Conservation (phyloP, 805 yeast species). For the Yamadazyma insecticola region DNA sequence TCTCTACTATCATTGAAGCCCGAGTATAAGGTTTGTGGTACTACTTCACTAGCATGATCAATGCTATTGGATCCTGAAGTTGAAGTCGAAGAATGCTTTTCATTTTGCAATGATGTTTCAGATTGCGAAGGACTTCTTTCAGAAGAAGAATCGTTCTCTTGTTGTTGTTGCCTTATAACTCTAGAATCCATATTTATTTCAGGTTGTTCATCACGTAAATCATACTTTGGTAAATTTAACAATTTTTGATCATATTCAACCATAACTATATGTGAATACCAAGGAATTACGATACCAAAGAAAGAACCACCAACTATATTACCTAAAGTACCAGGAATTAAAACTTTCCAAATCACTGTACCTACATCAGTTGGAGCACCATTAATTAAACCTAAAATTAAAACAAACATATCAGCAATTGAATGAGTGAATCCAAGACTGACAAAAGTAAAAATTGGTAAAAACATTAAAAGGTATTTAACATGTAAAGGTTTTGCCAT, state of each 20-base stretch:
- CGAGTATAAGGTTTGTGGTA: slow-evolving; percentile 8
- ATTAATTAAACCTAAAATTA: slow-evolving; percentile 64
- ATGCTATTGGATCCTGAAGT: slow-evolving; percentile 5
- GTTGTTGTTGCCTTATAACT: slow-evolving; percentile 49
- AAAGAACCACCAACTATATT: slow-evolving; percentile 75
- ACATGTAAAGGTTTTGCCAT: slow-evolving; percentile 81
- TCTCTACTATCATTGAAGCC: background rate
- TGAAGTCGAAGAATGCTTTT: slow-evolving; percentile 4
- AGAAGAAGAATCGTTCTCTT: slow-evolving; percentile 9
- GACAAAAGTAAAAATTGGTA: slow-evolving; percentile 79
- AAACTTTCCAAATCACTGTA: slow-evolving; percentile 63
- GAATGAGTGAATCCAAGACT: slow-evolving; percentile 73
- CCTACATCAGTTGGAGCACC: slow-evolving; percentile 59
- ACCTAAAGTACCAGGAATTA: slow-evolving; percentile 70
- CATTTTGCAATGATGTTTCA: slow-evolving; percentile 2
- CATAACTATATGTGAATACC: slow-evolving; percentile 66
- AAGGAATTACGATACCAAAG: slow-evolving; percentile 63
- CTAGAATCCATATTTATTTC: slow-evolving; percentile 73
- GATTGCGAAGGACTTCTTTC: slow-evolving; percentile 7
- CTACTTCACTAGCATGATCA: slow-evolving; percentile 1
- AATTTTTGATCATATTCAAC: slow-evolving; percentile 66
- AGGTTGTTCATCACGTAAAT: slow-evolving; percentile 76
- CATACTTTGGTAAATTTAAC: slow-evolving; percentile 63
- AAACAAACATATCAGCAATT: slow-evolving; percentile 75
- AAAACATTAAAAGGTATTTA: slow-evolving; percentile 53